Evolutionary conservation across 352 stramenopile genomes (phyloP), one percentile per base, ranked within the genome.

Genomic region (Phytophthora pisi): DNA sequence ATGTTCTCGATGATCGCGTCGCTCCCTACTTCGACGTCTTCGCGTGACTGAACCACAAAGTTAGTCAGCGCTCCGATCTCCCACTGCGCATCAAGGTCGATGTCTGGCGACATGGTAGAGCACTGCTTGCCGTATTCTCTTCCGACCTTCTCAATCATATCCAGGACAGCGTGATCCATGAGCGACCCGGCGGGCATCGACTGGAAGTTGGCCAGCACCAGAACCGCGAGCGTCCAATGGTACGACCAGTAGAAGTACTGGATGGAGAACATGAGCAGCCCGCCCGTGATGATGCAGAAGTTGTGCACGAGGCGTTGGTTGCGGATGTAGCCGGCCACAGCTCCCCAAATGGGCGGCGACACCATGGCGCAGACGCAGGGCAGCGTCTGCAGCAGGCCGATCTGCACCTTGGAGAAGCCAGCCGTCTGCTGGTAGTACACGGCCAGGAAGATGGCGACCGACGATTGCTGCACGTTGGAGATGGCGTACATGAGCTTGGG

Each of bases 401-500:
- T 91, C 70, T 93, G 79, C 20, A 89, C 72, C 70, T 93, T 91
- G 63, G 77, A 81, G 67, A 89, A 89, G 20, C 66, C 52, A 10
- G 75, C 71, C 31, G 71, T 83, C 57, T 89, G 69, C 62, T 91
- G 70, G 71, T 78, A 90, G 69, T 87, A 91, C 31, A 92, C 81
- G 23, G 84, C 74, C 49, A 93, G 65, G 65, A 86, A 93, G 72
- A 91, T 92, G 57, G 77, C 62, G 46, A 88, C 68, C 45, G 86
- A 82, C 58, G 84, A 92, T 34, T 76, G 62, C 47, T 78, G 82
- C 61, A 81, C 74, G 45, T 73, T 84, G 65, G 71, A 82, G 51
- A 91, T 58, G 40, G 74, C 78, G 74, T 94, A 93, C 81, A 91
- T 89, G 68, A 74, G 68, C 78, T 94, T 94, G 57, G 84, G 70